Evolutionary conservation across 371 early-diverging fungal species (phyloP).

Genomic region (Rhizopus arrhizus): DNA sequence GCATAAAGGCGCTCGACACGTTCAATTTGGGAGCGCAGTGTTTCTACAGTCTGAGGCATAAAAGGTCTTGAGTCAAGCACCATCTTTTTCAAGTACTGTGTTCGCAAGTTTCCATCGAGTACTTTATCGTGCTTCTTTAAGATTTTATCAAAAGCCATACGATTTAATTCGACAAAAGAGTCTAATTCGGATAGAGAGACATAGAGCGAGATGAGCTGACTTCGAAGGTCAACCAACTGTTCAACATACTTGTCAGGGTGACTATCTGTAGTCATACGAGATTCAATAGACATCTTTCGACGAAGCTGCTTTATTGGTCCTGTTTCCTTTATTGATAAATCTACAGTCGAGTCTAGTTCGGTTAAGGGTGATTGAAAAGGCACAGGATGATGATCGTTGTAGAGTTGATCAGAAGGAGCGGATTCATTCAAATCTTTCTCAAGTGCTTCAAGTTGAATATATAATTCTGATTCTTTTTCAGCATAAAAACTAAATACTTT

Average conservation of each 20-base stretch:
- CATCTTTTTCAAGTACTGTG: constrained; percentile 61
- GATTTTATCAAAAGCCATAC: constrained; percentile 93
- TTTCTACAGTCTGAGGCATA: constrained; percentile 51
- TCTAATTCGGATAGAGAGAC: constrained; percentile 83
- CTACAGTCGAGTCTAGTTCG: constrained; percentile 25
- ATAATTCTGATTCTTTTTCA: constrained; percentile 79
- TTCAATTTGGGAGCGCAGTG: constrained; percentile 54
- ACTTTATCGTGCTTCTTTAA: constrained; percentile 97
- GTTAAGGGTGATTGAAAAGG: constrained; percentile 16
- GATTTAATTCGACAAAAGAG: constrained; percentile 89
- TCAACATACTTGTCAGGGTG: constrained; percentile 30
- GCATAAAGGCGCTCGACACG: constrained; percentile 67
- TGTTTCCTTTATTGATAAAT: constrained; percentile 3
- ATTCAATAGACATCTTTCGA: constrained; percentile 28
- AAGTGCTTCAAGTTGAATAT: constrained; percentile 32
- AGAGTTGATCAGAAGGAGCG: constrained; percentile 8
- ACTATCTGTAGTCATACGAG: constrained; percentile 21
- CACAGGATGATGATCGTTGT: not conserved
- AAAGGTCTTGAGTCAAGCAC: constrained; percentile 67
- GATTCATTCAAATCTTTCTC: constrained; percentile 22
- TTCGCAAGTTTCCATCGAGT: constrained; percentile 52
- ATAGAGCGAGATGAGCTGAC: constrained; percentile 64
- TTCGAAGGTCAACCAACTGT: constrained; percentile 32
- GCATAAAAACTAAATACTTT: constrained; percentile 81
- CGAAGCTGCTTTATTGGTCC: constrained; percentile 11